Percentiles rank a stretch among this genome's conserved stretches.
phyloP scores from a whole-genome alignment of 106 monocot species.

The Cymbidium sinense region DNA sequence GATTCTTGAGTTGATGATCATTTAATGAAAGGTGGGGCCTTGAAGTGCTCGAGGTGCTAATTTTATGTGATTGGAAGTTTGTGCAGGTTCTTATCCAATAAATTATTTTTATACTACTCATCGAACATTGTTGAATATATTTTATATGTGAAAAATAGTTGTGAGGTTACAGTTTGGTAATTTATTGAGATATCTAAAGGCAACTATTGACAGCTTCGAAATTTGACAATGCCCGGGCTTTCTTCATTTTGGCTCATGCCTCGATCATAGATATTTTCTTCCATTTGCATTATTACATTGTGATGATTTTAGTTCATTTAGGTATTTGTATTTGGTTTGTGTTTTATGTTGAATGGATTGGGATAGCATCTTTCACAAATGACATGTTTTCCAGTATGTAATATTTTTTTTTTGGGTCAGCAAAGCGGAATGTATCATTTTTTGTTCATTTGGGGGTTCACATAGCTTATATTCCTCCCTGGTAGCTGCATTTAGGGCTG shows the following conservation, averaged over 20 bases:
- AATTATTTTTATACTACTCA: background rate
- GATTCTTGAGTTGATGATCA: background rate
- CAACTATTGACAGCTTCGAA: background rate
- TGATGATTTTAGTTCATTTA: background rate
- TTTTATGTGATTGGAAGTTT: slow-evolving; percentile 7
- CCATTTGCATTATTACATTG: background rate
- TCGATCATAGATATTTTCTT: background rate
- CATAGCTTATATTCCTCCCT: background rate
- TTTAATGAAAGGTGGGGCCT: slow-evolving; percentile 1
- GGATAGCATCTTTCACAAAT: too few relatives aligned
- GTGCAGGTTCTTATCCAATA: background rate
- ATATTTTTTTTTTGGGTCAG: background rate
- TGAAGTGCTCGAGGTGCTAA: background rate
- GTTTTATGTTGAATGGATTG: too few relatives aligned
- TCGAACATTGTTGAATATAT: background rate
- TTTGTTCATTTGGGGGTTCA: background rate
- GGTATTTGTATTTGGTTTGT: background rate
- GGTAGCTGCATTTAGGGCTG: background rate
- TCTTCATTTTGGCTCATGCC: background rate
- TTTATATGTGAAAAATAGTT: background rate
- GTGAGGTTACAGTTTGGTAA: background rate
- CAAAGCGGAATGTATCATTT: background rate
- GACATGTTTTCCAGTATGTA: background rate
- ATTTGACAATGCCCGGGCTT: background rate
- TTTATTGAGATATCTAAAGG: background rate